These are phyloP conservation scores for Gryganskiella cystojenkinii DNA, from an alignment of 192 early-diverging fungal species.

Conservation along the genomic window DNA sequence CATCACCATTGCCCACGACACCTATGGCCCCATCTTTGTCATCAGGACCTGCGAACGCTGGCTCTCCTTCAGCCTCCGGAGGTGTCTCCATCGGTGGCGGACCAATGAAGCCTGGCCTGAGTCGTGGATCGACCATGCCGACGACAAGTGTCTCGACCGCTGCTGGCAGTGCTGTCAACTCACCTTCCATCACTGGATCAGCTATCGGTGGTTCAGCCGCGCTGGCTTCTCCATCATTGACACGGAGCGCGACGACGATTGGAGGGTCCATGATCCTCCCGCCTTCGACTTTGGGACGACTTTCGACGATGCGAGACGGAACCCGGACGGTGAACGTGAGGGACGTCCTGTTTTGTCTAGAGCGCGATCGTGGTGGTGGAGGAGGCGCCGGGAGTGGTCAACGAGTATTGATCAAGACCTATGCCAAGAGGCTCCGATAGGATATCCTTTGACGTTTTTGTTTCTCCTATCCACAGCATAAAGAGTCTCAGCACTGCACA, in stretches of 20 bases:
- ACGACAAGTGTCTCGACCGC: background rate
- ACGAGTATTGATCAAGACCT: constrained; percentile 57
- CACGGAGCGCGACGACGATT: background rate
- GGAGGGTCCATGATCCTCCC: constrained; percentile 34
- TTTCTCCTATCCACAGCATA: too few species aligned
- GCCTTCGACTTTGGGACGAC: constrained; percentile 29
- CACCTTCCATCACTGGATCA: background rate
- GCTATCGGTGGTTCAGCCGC: too few species aligned
- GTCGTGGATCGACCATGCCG: constrained; percentile 20
- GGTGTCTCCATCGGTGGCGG: constrained; percentile 2
- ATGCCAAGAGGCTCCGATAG: constrained; percentile 57
- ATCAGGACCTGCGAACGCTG: constrained; percentile 1
- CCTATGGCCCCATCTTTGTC: constrained; percentile 15
- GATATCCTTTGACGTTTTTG: too few species aligned
- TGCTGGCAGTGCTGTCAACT: background rate
- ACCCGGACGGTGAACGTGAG: constrained; percentile 67
- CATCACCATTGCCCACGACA: constrained; percentile 15
- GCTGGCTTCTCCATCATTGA: too few species aligned
- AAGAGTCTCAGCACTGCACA: too few species aligned
- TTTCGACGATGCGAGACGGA: constrained; percentile 18
- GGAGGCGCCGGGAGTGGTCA: constrained; percentile 51
- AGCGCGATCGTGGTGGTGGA: constrained; percentile 69
- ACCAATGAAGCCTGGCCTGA: constrained; percentile 16
- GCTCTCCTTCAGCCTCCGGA: constrained; percentile 33
- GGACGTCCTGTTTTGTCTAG: constrained; percentile 80